Evolutionary conservation across 495 filamentous ascomycete genomes (phyloP), one percentile per base, ranked within the genome.

Genomic region (Aspergillus asperescens): DNA sequence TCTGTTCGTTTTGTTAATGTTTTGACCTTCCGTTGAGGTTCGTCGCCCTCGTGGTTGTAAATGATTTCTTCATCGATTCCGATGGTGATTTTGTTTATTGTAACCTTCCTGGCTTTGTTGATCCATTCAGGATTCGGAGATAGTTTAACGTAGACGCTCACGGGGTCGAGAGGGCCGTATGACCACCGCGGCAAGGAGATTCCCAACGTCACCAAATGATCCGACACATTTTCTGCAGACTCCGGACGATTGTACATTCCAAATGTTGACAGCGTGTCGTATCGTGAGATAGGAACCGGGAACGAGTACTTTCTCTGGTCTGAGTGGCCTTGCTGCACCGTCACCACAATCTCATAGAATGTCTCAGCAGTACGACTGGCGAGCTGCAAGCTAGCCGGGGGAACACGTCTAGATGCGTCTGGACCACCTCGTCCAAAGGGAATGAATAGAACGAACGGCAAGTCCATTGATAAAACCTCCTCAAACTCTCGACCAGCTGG

Each of bases 191-290:
- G 92, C 53, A 98, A 75, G 45, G 86, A 91, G 48, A 96, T 94
- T 15, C 88, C 87, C 50, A 98, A 71, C 13, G 89, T 95, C 35
- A 98, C 91, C 47, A 97, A 70, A 64, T 95, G 91, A 68, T 98
- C 93, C 32, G 88, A 79, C 48, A 90, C 85, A 46, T 80, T 80
- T 55, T 95, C 88, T 42, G 88, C 88, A 45, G 82, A 84, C 67
- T 96, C 93, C 8, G 90, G 93, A 23, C 90, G 84, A 70, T 97
- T 96, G 72, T 96, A 98, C 93, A 98, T 98, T 65, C 93, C 94
- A 69, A 97, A 98, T 25, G 93, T 97, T 19, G 91, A 96, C 24
- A 98, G 75, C 3, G 90, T 98, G 67, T 98, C 93, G 70, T 96
- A 98, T 57, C 93, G 80, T 55, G 84, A 79, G 55, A 98, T 82